Evolutionary conservation across 202 grass and related monocot species (phyloP).

Genomic region (Setaria viridis): DNA sequence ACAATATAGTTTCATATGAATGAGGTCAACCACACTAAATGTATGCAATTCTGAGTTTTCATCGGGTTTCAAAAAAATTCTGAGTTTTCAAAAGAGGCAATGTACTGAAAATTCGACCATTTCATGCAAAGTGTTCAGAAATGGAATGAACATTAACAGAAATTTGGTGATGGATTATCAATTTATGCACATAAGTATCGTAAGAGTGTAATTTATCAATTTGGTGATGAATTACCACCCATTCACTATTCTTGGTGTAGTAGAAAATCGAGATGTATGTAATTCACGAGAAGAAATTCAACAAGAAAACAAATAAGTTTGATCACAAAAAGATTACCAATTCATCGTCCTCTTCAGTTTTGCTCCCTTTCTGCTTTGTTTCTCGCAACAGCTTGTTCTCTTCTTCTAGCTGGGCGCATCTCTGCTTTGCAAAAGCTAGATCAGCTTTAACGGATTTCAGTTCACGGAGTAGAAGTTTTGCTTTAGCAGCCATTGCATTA

Average conservation of each 20-base stretch:
- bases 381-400: conserved; percentile 66
- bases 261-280: conserved; percentile 40
- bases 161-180: neutral
- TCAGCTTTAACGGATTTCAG: conserved; percentile 69
- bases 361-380: conserved; percentile 56
- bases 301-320: conserved; percentile 25
- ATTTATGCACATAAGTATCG: neutral
- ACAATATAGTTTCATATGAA: neutral
- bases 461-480: conserved; percentile 73
- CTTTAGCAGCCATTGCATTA: conserved; percentile 74
- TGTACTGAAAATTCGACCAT: neutral
- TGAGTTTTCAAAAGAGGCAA: neutral
- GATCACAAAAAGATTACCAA: conserved; percentile 42
- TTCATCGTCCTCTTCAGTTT: conserved; percentile 70
- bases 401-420: conserved; percentile 68
- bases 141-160: conserved; percentile 7
- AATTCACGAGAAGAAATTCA: conserved; percentile 33
- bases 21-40: neutral
- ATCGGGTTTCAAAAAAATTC: no score
- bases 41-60: neutral
- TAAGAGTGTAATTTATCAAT: neutral
- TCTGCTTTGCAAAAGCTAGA: conserved; percentile 62
- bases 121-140: neutral
- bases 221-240: neutral
- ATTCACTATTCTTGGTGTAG: neutral